Base-by-base conservation (phyloP, 495 filamentous ascomycete species). In the Lepraria neglecta region DNA sequence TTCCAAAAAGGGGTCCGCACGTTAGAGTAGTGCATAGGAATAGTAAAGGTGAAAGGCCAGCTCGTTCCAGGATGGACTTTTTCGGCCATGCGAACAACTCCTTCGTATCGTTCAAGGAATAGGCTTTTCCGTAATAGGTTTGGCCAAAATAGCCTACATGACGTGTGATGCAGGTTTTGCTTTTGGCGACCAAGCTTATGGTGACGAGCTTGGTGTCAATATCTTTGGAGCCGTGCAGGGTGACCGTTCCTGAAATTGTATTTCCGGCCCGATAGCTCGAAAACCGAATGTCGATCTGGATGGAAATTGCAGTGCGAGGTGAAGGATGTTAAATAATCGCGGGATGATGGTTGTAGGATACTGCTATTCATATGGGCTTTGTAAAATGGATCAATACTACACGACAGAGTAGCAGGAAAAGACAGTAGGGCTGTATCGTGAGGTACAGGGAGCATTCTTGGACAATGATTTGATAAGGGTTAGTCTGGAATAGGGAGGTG, bases 181-280 rank as follows among this genome's bases (percentile, higher is more conserved):
- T 56, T 28, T 43, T 46, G 27, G 28, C 60, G 31, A 57, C 24
- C n/a, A 62, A 21, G 30, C 31, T 62, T 17, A 62, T 57, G 48
- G 60, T 62, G 43, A 57, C 46, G 43, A 42, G 15, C 21, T 50
- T 30, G 27, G 56, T 42, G 38, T 57, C 52, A 40, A 30, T 57
- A 42, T 38, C 52, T 14, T 19, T 21, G 24, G 40, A 31, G 38
- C 44, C 52, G 46, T 57, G 44, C 42, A 57, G 42, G 10, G 31
- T 56, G 31, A 50, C 24, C 7, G 42, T 56, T 21, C 53, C 44
- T 19, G 53, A 47, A 12, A 62, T 12, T 4, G 6, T 57, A 1
- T 40, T 43, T 38, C 60, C 52, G 4, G 60, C 43, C 46, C 44
- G 30, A 46, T 12, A 57, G 3, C 9, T 55, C 40, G 14, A 33